phyloP scores from a whole-genome alignment of 139 green algal species.

The Zygnema cylindricum region DNA sequence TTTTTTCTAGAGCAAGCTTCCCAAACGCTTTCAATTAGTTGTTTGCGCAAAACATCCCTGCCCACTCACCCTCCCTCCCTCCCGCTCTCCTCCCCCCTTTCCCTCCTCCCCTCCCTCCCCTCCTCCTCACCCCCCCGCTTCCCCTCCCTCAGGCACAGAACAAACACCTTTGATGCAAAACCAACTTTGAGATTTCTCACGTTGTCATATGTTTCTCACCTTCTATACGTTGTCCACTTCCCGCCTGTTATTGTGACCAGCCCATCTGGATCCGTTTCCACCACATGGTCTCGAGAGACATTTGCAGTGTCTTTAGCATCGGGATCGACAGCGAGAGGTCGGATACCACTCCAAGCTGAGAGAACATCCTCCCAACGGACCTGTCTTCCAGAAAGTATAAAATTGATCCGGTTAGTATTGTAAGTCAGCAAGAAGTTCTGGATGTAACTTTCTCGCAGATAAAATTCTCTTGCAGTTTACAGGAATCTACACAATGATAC shows the following conservation, averaged over 20 bases:
- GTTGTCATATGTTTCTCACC: too few species aligned
- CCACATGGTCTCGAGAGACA: slow-evolving; percentile 68
- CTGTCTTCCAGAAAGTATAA: slow-evolving; percentile 44
- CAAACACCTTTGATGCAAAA: too few species aligned
- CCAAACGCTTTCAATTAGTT: background rate
- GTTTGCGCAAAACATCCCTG: too few species aligned
- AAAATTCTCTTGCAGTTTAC: too few species aligned
- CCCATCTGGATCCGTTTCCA: slow-evolving; percentile 72
- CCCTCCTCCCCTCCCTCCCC: background rate
- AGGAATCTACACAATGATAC: too few species aligned
- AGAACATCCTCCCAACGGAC: slow-evolving; percentile 83
- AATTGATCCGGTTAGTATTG: background rate
- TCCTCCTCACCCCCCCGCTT: background rate
- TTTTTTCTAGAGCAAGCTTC: background rate
- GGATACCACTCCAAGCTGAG: slow-evolving; percentile 90
- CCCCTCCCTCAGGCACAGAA: too few species aligned
- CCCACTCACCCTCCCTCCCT: background rate
- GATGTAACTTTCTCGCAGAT: too few species aligned
- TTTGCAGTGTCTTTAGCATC: slow-evolving; percentile 67
- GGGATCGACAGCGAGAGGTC: slow-evolving; percentile 86
- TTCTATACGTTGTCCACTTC: slow-evolving; percentile 98
- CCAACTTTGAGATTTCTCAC: too few species aligned
- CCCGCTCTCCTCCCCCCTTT: background rate
- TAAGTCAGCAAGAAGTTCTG: too few species aligned
- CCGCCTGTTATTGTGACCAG: slow-evolving; percentile 90